Evolutionary conservation across 768 basidiomycete genomes (phyloP), one percentile per base, ranked within the genome.

Genomic region (Amanita pallidorosea): DNA sequence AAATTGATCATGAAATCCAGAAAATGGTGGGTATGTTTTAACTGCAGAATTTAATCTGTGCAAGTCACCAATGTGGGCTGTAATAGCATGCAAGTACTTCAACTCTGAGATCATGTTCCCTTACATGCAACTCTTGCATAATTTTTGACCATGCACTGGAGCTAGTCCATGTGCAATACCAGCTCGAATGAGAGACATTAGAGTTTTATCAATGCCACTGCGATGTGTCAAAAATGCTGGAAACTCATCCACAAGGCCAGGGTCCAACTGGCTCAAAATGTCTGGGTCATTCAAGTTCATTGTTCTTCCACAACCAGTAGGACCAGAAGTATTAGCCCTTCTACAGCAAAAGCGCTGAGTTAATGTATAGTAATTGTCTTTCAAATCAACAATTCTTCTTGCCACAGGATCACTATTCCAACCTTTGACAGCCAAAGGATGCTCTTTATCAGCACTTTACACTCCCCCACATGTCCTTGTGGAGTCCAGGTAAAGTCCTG

Each of bases 371-470:
- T 59, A 57, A 22, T 49, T 53, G 7, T 43, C 35, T 33, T 53
- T 51, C 7, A 59, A 45, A 41, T 36, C 53, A 47, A 58, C 42
- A 31, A 58, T 53, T 13, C 55, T 31, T 4, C 38, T 37, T 45
- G 57, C 57, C 35, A 58, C 36, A 23, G 53, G 55, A 4, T 56
- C 47, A 34, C 42, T 40, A 49, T 58, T 58, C 53, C 55, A 58
- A 8, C 57, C 53, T 41, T 56, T 58, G n/a, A 53, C 17, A 47
- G 52, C 20, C 12, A 55, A 23, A 13, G 49, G 50, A 51, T 54
- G 54, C 15, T 33, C 17, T 41, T 31, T 25, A 42, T 43, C 37
- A n/a, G n/a, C n/a, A n/a, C n/a, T n/a, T n/a, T n/a, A n/a, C n/a
- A n/a, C n/a, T n/a, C n/a, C n/a, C n/a, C n/a, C n/a, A n/a, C n/a